A percentile compares a stretch with the other conserved stretches of the same genome.
phyloP scores from a whole-genome alignment of 257 asterid species.

The Scutellaria minor region DNA sequence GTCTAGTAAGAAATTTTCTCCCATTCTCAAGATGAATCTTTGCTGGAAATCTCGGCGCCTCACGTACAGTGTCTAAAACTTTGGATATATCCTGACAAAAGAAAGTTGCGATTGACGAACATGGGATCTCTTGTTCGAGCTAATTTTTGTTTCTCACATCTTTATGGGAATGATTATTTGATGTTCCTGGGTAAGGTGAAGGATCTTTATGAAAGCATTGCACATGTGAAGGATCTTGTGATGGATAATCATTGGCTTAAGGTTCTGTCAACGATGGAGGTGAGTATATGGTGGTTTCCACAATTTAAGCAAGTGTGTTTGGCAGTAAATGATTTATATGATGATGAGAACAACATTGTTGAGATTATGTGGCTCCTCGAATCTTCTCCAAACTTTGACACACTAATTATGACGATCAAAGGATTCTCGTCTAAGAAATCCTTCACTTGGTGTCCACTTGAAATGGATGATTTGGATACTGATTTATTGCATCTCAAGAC shows the following conservation, averaged over 20 bases:
- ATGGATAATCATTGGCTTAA: neutral
- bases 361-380: slow-evolving; percentile 24
- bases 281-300: slow-evolving; percentile 19
- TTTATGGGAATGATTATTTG: neutral
- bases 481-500: slow-evolving; percentile 27
- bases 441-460: neutral
- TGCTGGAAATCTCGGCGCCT: slow-evolving; percentile 31
- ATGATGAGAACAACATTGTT: neutral
- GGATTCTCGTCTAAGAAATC: neutral
- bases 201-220: neutral
- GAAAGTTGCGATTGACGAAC: neutral
- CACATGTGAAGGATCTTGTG: neutral
- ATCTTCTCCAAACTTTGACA: slow-evolving; percentile 30
- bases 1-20: too few relatives aligned
- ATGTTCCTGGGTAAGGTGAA: neutral
- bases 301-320: neutral
- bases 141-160: neutral
- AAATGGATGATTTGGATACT: neutral
- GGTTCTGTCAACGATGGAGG: slow-evolving; percentile 19
- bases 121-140: slow-evolving; percentile 2
- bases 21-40: neutral
- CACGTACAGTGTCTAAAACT: neutral
- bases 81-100: neutral
- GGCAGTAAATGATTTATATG: neutral
- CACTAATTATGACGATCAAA: neutral